Evolutionary conservation across 176 grass and related monocot species (phyloP).

Genomic region (Typha latifolia): DNA sequence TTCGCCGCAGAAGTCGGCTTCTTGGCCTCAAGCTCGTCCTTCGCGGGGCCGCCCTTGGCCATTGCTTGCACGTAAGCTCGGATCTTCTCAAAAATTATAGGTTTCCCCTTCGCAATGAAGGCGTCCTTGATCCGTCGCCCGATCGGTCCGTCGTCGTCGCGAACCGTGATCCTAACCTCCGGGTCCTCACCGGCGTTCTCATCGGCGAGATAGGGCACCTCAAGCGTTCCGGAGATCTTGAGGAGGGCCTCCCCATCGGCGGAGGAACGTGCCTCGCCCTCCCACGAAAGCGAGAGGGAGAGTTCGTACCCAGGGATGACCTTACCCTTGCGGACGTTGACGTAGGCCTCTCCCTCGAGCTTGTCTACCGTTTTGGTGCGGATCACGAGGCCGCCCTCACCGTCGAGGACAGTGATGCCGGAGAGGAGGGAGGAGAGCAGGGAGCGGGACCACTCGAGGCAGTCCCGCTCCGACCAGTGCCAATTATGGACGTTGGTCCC

Average conservation of each 20-base stretch:
- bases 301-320: constrained; percentile 92
- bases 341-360: constrained; percentile 90
- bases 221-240: constrained; percentile 60
- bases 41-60: constrained; percentile 76
- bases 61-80: constrained; percentile 58
- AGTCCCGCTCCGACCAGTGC: constrained; percentile 96
- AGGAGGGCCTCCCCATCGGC: neutral
- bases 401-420: constrained; percentile 63
- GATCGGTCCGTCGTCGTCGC: constrained; percentile 63
- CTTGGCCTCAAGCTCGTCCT: constrained; percentile 74
- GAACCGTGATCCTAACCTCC: constrained; percentile 57
- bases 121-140: constrained; percentile 88
- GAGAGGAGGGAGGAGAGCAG: constrained; percentile 56
- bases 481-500: constrained; percentile 97
- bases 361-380: constrained; percentile 66
- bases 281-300: constrained; percentile 71
- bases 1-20: constrained; percentile 21
- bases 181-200: constrained; percentile 96
- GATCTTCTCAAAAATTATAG: constrained; percentile 70
- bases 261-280: constrained; percentile 53
- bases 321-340: constrained; percentile 97
- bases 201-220: constrained; percentile 90
- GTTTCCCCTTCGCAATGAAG: constrained; percentile 56
- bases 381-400: constrained; percentile 67
- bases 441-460: constrained; percentile 79